Evolutionary conservation across 2,329 filamentous ascomycete genomes (phyloP).

Genomic region (Coniosporium tulheliwenetii): DNA sequence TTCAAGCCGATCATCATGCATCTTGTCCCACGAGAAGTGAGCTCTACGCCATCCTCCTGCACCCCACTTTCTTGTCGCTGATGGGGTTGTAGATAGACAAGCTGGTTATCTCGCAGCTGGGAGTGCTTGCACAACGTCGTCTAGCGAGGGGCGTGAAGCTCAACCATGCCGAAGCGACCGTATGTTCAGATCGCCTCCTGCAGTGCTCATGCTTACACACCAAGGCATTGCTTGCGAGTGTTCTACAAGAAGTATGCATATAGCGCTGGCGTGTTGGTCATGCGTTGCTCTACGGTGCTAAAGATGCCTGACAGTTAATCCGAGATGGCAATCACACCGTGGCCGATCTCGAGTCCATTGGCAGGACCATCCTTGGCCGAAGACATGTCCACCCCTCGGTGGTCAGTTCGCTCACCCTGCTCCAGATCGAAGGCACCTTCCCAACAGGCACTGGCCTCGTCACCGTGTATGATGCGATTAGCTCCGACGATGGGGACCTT

Average conservation of each 20-base stretch:
- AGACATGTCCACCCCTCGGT: slow-evolving; percentile 82
- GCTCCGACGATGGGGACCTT: slow-evolving; percentile 71
- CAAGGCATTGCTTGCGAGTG: slow-evolving; percentile 68
- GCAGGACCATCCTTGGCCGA: slow-evolving; percentile 81
- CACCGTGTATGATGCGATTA: slow-evolving; percentile 82
- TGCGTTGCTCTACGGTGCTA: slow-evolving; percentile 2
- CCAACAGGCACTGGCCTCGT: slow-evolving; percentile 82
- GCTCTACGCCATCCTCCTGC: background rate
- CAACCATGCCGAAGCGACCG: slow-evolving; percentile 79
- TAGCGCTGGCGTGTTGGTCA: background rate
- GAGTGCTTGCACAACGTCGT: slow-evolving; percentile 71
- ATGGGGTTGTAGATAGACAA: slow-evolving; percentile 62
- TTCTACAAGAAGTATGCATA: slow-evolving; percentile 65
- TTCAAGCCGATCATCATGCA: background rate
- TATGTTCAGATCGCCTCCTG: slow-evolving; percentile 19
- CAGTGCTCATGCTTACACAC: slow-evolving; percentile 6
- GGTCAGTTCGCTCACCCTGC: slow-evolving; percentile 58
- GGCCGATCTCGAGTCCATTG: slow-evolving; percentile 82
- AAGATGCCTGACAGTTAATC: slow-evolving; percentile 46
- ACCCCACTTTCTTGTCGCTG: background rate
- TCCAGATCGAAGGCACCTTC: slow-evolving; percentile 93
- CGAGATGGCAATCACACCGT: slow-evolving; percentile 90
- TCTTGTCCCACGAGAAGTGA: slow-evolving; percentile 1
- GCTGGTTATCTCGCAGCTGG: slow-evolving; percentile 80
- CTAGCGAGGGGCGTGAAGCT: slow-evolving; percentile 77